Evolutionary conservation across 305 asterid genomes (phyloP), one percentile per base, ranked within the genome.

Genomic region (Ruellia speciosa): DNA sequence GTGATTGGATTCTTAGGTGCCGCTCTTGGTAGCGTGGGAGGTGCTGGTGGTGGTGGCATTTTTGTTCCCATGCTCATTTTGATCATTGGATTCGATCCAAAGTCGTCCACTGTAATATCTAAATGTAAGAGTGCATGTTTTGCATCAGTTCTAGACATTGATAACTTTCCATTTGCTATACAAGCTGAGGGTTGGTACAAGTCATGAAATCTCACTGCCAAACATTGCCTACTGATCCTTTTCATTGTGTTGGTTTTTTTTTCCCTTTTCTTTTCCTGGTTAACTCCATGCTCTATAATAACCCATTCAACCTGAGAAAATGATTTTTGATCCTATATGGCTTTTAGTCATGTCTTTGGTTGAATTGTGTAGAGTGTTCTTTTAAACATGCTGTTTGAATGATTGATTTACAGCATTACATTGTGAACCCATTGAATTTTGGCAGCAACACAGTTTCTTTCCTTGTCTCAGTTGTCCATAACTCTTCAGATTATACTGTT

Each of bases 31-130:
- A 83, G 92, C 34, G 79, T 83, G 18, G 92, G 87, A 28, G 92
- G 92, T 18, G 92, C 77, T 15, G 92, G 92, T 18, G 87, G 87
- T 33, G 92, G 87, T 17, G 92, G 87, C 39, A 74, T 83, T 68
- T 83, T 80, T 18, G 92, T 83, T 52, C 87, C 92, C 6, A 69
- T 80, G 90, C 85, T 83, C 66, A 58, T 77, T 53, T 69, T 80
- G 64, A 75, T 83, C 31, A 68, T 80, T 2, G 87, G 92, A 0
- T 83, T 80, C 43, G 92, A 80, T 68, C 77, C 85, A 0, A 83
- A 83, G 67, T 63, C 92, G 9, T 71, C 92, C 3, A 83, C 92
- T 49, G 87, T 87, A 59, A 70, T 80, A 63, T 83, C 92, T 45
- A 80, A 83, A 69, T 80, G 87, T 80, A 54, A 65, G 78, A 47